Conservation (phyloP, 2,329 filamentous ascomycete species). For the Monilinia polystroma region DNA sequence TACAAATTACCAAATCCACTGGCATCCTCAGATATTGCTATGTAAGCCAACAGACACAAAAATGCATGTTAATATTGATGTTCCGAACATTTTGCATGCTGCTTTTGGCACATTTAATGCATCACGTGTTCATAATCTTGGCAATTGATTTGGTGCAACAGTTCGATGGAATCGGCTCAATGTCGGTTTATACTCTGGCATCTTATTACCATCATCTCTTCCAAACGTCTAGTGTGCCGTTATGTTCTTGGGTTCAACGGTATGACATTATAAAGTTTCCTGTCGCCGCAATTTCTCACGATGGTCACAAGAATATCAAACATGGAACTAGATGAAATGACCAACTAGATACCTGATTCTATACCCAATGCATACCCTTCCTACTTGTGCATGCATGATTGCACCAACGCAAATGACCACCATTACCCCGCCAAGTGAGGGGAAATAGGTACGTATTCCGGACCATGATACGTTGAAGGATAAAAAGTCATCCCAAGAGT, state of each 20-base stretch:
- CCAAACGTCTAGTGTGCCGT: not conserved
- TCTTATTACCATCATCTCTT: not conserved
- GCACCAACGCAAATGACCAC: conserved; percentile 16
- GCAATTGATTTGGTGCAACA: not conserved
- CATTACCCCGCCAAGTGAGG: conserved; percentile 20
- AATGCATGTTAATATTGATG: not conserved
- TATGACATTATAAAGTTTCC: not conserved
- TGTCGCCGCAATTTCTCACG: not conserved
- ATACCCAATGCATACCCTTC: conserved; percentile 1
- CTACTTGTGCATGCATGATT: not conserved
- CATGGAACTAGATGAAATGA: conserved; percentile 2
- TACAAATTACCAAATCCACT: not conserved
- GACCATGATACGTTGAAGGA: not conserved
- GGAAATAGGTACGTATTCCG: conserved; percentile 9
- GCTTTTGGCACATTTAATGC: not conserved
- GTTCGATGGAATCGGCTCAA: not conserved
- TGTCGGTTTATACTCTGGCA: not conserved
- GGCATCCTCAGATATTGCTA: not conserved
- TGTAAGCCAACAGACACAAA: not conserved
- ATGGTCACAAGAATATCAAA: not conserved
- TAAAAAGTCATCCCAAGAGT: not conserved
- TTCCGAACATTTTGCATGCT: not conserved
- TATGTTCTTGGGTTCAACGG: not conserved
- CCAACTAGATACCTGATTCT: not conserved
- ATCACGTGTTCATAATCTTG: conserved; percentile 7